These are phyloP conservation scores for Oldenlandia corymbosa DNA, from an alignment of 257 asterid genomes.

Conservation along the genomic window DNA sequence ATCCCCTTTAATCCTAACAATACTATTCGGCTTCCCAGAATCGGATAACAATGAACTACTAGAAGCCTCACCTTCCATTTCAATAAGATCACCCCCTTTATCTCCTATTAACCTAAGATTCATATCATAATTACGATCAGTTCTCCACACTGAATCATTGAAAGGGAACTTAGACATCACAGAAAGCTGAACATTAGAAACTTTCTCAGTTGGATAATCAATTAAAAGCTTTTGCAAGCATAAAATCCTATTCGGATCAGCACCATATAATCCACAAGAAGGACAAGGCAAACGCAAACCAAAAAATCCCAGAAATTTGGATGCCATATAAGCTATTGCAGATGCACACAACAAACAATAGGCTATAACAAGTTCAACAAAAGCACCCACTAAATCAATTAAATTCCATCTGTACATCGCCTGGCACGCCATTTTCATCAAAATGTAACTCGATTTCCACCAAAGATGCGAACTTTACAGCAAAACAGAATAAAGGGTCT, in stretches of 20 bases:
- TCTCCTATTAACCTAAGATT: conserved; percentile 24
- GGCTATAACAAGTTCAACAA: conserved; percentile 77
- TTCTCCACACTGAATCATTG: conserved; percentile 27
- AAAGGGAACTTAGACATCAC: conserved; percentile 60
- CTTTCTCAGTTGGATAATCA: conserved; percentile 55
- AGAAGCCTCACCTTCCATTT: conserved; percentile 56
- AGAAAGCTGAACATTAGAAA: conserved; percentile 51
- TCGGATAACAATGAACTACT: conserved; percentile 51
- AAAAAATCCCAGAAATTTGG: conserved; percentile 58
- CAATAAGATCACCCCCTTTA: conserved; percentile 38
- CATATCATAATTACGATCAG: conserved; percentile 14
- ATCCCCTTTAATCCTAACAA: conserved; percentile 18
- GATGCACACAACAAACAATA: conserved; percentile 72
- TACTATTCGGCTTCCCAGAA: conserved; percentile 29
- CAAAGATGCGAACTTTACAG: conserved; percentile 22
- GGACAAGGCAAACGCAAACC: conserved; percentile 77
- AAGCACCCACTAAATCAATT: conserved; percentile 64
- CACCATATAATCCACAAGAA: conserved; percentile 49
- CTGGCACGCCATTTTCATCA: conserved; percentile 58
- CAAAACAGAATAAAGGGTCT: not conserved
- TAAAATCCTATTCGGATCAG: conserved; percentile 24
- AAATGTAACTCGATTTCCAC: conserved; percentile 15
- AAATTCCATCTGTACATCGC: conserved; percentile 59
- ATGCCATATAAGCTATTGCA: conserved; percentile 47
- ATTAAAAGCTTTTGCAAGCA: conserved; percentile 54